phyloP scores from a whole-genome alignment of 1,139 yeast genomes.

The Hansenula anomala region DNA sequence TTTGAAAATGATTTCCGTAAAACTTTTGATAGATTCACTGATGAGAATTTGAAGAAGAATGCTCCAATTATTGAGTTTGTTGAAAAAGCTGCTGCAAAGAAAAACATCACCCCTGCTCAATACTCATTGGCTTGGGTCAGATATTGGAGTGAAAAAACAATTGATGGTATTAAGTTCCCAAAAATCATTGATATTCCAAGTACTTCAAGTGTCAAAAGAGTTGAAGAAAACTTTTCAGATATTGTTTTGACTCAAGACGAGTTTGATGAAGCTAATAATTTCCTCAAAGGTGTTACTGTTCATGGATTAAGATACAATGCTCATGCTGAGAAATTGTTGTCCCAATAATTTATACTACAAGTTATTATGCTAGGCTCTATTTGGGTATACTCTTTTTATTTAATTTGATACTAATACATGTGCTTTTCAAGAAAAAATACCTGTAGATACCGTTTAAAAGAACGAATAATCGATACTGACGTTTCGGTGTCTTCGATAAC shows the following conservation, averaged over 20 bases:
- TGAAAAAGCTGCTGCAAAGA: conserved; percentile 36
- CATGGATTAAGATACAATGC: conserved; percentile 47
- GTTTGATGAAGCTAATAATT: conserved; percentile 42
- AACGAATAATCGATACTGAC: no score
- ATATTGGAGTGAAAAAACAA: conserved; percentile 31
- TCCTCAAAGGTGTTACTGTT: conserved; percentile 35
- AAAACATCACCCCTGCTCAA: conserved; percentile 53
- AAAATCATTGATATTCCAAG: conserved; percentile 76
- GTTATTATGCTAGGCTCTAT: no score
- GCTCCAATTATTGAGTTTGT: conserved; percentile 38
- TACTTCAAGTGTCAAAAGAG: conserved; percentile 53
- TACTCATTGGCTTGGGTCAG: conserved; percentile 72
- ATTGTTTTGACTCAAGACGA: conserved; percentile 48
- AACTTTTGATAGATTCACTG: conserved; percentile 52
- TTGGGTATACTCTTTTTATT: no score
- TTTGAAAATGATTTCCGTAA: conserved; percentile 53
- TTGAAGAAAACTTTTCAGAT: conserved; percentile 51
- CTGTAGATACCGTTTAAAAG: no score
- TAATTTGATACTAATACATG: no score
- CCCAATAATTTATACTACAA: no score
- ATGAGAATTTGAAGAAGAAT: conserved; percentile 53
- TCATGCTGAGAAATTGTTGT: conserved; percentile 20
- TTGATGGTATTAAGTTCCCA: conserved; percentile 41
- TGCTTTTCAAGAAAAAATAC: no score
- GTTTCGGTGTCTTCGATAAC: no score